These are phyloP conservation scores for Calonectria crousiana DNA, from an alignment of 2,329 filamentous ascomycete genomes.

Conservation along the genomic window DNA sequence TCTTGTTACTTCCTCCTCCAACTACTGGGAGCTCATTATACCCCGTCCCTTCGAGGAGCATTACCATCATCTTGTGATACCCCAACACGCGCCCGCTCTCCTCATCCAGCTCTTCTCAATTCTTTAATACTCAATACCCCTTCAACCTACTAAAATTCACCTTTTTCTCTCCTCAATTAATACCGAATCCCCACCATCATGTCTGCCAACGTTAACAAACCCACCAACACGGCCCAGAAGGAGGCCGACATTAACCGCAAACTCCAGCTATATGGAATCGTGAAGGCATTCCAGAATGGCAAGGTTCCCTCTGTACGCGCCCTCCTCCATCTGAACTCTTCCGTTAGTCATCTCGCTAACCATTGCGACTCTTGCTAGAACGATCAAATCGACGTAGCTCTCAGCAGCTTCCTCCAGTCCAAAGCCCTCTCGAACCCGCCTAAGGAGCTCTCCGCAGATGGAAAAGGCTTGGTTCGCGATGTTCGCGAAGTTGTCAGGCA, in stretches of 20 bases:
- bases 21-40: conserved; percentile 29
- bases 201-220: conserved; percentile 74
- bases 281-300: conserved; percentile 84
- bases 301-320: conserved; percentile 87
- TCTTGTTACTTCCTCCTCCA: conserved; percentile 30
- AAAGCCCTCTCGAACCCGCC: conserved; percentile 78
- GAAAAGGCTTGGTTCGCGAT: conserved; percentile 82
- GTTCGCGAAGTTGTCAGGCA: conserved; percentile 83
- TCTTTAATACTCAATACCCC: conserved; percentile 15
- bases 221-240: conserved; percentile 79
- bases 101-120: conserved; percentile 10
- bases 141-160: background rate
- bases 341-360: conserved; percentile 8
- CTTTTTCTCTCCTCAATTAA: conserved; percentile 28
- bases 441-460: conserved; percentile 83
- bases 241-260: conserved; percentile 92
- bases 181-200: conserved; percentile 43
- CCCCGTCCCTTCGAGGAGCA: conserved; percentile 31
- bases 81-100: conserved; percentile 30
- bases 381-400: conserved; percentile 92
- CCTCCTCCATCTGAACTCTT: background rate
- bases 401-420: conserved; percentile 88
- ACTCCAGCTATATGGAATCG: conserved; percentile 94
- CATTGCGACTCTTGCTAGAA: conserved; percentile 66
- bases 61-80: conserved; percentile 46